Conservation (phyloP, 176 grass and related monocot genomes). For the Musa acuminata region DNA sequence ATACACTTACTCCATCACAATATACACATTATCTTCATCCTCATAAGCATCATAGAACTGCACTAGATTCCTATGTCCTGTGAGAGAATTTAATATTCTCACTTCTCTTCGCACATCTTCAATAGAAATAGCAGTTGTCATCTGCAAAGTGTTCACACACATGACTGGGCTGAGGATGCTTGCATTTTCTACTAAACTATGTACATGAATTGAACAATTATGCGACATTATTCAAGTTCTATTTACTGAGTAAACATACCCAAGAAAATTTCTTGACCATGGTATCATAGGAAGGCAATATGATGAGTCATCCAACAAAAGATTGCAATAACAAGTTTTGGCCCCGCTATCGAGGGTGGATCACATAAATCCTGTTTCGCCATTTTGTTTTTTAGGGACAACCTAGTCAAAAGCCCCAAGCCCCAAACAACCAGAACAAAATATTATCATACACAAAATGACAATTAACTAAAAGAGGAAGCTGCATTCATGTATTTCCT, state of each 20-base stretch:
- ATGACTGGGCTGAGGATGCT: background rate
- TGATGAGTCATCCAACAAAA: background rate
- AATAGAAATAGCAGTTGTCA: slow-evolving; percentile 96
- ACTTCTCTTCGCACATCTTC: slow-evolving; percentile 99
- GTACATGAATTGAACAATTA: background rate
- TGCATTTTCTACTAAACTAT: background rate
- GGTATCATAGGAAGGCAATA: background rate
- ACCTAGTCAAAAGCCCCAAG: background rate
- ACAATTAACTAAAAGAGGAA: too few species aligned
- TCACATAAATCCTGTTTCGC: too few species aligned
- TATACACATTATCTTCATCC: slow-evolving; percentile 97
- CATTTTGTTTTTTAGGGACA: background rate
- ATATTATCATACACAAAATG: too few species aligned
- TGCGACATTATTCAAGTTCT: background rate
- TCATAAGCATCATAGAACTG: slow-evolving; percentile 95
- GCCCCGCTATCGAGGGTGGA: background rate
- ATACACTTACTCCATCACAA: slow-evolving; percentile 94
- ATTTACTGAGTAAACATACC: background rate
- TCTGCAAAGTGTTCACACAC: slow-evolving; percentile 40
- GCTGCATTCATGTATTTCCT: too few species aligned
- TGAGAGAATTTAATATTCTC: slow-evolving; percentile 90
- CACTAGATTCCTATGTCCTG: slow-evolving; percentile 89
- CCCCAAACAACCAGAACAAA: background rate
- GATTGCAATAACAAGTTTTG: background rate
- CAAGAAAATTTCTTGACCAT: background rate